Evolutionary conservation across 2,329 filamentous ascomycete species (phyloP).

Genomic region (Venturia asperata): DNA sequence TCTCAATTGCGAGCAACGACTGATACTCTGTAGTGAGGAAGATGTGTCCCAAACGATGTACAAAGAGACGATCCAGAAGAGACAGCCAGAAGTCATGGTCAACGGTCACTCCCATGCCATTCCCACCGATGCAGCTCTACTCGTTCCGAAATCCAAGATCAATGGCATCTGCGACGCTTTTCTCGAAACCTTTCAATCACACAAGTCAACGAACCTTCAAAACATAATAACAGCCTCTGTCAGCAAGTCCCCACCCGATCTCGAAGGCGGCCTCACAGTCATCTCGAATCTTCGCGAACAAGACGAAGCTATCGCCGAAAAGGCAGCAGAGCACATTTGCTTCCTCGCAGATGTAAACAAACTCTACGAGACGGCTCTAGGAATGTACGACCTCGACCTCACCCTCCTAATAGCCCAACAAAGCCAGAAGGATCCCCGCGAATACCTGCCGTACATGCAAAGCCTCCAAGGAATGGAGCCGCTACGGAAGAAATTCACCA

Average conservation of each 20-base stretch:
- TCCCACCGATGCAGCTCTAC: not conserved
- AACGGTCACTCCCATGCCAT: not conserved
- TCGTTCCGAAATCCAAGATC: slow-evolving; percentile 53
- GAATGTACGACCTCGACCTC: slow-evolving; percentile 85
- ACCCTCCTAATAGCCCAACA: slow-evolving; percentile 89
- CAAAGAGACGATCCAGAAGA: slow-evolving; percentile 56
- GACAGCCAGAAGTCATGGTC: not conserved
- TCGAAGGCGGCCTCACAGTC: slow-evolving; percentile 74
- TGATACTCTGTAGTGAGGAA: slow-evolving; percentile 53
- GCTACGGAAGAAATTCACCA: slow-evolving; percentile 67
- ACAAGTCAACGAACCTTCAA: slow-evolving; percentile 63
- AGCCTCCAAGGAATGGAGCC: slow-evolving; percentile 68
- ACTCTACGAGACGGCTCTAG: slow-evolving; percentile 83
- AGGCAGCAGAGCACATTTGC: slow-evolving; percentile 92
- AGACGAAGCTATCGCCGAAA: slow-evolving; percentile 67
- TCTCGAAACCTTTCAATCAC: slow-evolving; percentile 56
- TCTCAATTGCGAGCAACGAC: slow-evolving; percentile 2
- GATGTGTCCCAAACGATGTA: slow-evolving; percentile 94
- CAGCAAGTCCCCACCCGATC: slow-evolving; percentile 83
- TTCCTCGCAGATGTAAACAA: slow-evolving; percentile 91
- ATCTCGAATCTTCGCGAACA: slow-evolving; percentile 66
- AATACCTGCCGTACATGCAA: slow-evolving; percentile 93
- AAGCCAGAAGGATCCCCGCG: slow-evolving; percentile 87
- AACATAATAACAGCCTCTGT: slow-evolving; percentile 93
- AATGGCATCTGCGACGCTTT: slow-evolving; percentile 86